These are phyloP conservation scores for Wallacemonas sp. DNA, from an alignment of 208 protist species.

Conservation along the genomic window DNA sequence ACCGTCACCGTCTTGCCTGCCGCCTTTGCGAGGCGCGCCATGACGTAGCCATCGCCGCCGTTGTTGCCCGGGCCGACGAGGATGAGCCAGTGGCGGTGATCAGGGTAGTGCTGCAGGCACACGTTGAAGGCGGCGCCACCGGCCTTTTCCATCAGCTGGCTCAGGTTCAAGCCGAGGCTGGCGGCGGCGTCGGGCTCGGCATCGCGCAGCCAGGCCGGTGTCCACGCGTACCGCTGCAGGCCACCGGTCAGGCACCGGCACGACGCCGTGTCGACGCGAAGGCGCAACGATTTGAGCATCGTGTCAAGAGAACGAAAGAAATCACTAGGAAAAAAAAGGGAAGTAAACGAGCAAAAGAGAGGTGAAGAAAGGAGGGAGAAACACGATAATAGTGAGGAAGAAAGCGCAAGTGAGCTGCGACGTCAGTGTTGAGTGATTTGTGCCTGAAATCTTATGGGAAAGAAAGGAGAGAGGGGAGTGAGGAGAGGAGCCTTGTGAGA, in stretches of 20 bases:
- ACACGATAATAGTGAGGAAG: too few species aligned
- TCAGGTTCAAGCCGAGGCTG: conserved; percentile 52
- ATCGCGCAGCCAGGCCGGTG: conserved; percentile 66
- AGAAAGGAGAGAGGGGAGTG: too few species aligned
- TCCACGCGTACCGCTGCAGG: conserved; percentile 50
- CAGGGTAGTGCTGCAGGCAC: conserved; percentile 36
- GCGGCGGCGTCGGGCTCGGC: conserved; percentile 63
- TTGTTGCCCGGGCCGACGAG: conserved; percentile 87
- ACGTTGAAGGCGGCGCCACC: conserved; percentile 61
- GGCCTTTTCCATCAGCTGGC: conserved; percentile 70
- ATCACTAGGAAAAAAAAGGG: neutral
- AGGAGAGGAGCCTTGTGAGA: too few species aligned
- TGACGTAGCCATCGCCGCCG: conserved; percentile 84
- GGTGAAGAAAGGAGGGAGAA: conserved; percentile 1
- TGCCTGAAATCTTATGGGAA: too few species aligned
- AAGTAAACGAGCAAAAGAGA: conserved; percentile 5
- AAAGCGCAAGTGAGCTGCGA: too few species aligned
- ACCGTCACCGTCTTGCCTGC: conserved; percentile 55
- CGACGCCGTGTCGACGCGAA: conserved; percentile 27
- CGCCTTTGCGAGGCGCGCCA: conserved; percentile 57
- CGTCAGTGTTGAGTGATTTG: too few species aligned
- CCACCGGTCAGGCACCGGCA: conserved; percentile 23
- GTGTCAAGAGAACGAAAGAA: too few species aligned
- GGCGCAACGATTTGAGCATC: conserved; percentile 1
- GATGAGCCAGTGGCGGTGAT: conserved; percentile 62